Conservation (phyloP, 1,139 yeast species). For the Kodamaea suecica region DNA sequence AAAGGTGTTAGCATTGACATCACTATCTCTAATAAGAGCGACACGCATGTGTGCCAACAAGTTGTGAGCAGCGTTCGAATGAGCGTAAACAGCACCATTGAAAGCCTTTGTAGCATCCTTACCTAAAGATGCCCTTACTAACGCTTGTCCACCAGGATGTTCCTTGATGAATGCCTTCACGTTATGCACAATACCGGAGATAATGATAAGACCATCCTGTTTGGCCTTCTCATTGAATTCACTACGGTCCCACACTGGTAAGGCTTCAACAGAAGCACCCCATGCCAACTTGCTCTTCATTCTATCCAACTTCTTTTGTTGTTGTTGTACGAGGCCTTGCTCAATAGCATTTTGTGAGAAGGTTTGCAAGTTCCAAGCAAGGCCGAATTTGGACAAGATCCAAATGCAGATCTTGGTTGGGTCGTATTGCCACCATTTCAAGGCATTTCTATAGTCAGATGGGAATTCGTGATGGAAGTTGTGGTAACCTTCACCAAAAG, state of each 20-base stretch:
- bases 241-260: conserved; percentile 89
- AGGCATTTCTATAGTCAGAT: conserved; percentile 95
- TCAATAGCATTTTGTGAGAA: conserved; percentile 95
- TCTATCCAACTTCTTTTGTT: conserved; percentile 88
- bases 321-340: conserved; percentile 87
- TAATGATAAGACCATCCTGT: conserved; percentile 62
- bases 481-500: conserved; percentile 98
- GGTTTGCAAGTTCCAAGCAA: conserved; percentile 86
- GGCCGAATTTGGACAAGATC: conserved; percentile 68
- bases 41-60: conserved; percentile 93
- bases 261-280: conserved; percentile 83
- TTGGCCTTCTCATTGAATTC: conserved; percentile 71
- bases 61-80: conserved; percentile 97
- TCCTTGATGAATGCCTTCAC: conserved; percentile 79
- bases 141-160: conserved; percentile 97
- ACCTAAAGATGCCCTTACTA: conserved; percentile 82
- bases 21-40: conserved; percentile 76
- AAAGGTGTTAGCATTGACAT: conserved; percentile 51
- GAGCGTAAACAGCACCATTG: conserved; percentile 96
- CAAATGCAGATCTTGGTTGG: conserved; percentile 88
- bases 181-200: conserved; percentile 94
- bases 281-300: conserved; percentile 78
- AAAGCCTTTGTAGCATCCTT: conserved; percentile 97
- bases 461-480: conserved; percentile 99
- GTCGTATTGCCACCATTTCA: conserved; percentile 98